Evolutionary conservation across 306 rosid genomes (phyloP).

Genomic region (Datisca glomerata): DNA sequence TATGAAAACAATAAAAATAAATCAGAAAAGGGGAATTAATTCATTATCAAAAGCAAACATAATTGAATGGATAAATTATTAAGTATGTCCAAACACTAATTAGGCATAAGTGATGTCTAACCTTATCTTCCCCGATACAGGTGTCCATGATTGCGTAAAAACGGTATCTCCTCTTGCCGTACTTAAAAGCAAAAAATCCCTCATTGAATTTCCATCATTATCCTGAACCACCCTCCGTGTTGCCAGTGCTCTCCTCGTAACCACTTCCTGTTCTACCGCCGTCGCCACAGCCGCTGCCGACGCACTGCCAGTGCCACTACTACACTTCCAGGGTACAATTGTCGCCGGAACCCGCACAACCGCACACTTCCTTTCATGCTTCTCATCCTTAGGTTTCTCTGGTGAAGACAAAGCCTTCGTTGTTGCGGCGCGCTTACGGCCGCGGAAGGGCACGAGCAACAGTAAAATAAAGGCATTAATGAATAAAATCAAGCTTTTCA

Average conservation of each 20-base stretch:
- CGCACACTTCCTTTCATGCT: slow-evolving; percentile 26
- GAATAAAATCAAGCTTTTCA: slow-evolving; percentile 44
- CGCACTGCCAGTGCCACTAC: slow-evolving; percentile 6
- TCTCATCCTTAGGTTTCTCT: slow-evolving; percentile 23
- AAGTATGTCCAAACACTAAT: too few species aligned
- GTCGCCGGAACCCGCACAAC: slow-evolving; percentile 41
- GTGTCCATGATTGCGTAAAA: slow-evolving; percentile 80
- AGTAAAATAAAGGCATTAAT: slow-evolving; percentile 36
- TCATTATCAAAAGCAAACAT: too few species aligned
- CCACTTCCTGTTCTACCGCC: slow-evolving; percentile 35
- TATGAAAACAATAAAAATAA: too few species aligned
- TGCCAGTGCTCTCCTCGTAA: slow-evolving; percentile 57
- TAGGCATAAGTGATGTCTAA: slow-evolving; percentile 6
- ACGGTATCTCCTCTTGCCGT: slow-evolving; percentile 52
- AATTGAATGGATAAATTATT: too few species aligned
- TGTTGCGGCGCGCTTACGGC: slow-evolving; percentile 23
- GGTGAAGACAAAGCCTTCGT: slow-evolving; percentile 5
- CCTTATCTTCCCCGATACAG: slow-evolving; percentile 43
- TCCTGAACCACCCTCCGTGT: slow-evolving; percentile 48
- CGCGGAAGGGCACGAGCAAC: slow-evolving; percentile 56
- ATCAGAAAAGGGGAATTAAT: too few species aligned
- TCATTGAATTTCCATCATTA: slow-evolving; percentile 16
- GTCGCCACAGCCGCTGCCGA: slow-evolving; percentile 3
- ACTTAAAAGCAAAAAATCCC: slow-evolving; percentile 42
- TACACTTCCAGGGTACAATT: slow-evolving; percentile 46